Percentiles rank a stretch among this genome's conserved stretches.
Conservation (phyloP, 306 rosid genomes). For the Quercus rubra region DNA sequence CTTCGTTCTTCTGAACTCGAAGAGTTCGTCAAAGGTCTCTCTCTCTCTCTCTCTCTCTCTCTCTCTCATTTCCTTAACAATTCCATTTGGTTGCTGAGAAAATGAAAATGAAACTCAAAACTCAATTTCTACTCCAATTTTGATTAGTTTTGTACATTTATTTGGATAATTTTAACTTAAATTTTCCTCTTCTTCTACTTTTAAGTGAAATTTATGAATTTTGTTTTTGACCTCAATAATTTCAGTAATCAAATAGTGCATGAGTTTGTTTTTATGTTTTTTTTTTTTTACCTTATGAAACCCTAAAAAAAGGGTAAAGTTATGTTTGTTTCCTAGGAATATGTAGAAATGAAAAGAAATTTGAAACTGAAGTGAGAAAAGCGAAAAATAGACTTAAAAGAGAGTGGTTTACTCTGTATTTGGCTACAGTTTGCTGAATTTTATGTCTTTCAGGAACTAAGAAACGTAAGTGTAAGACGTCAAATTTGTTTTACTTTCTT, state of each 20-base stretch:
- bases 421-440: background rate
- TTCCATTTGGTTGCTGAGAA: background rate
- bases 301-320: background rate
- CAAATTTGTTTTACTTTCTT: background rate
- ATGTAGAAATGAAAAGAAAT: background rate
- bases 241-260: background rate
- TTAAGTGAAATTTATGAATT: background rate
- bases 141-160: background rate
- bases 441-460: background rate
- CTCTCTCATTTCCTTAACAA: background rate
- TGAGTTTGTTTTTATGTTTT: background rate
- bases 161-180: background rate
- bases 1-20: slow-evolving; percentile 64
- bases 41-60: background rate
- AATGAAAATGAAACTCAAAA: background rate
- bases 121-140: background rate
- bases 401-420: background rate
- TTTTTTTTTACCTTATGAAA: background rate
- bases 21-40: slow-evolving; percentile 87
- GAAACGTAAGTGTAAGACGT: background rate
- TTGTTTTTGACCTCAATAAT: background rate
- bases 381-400: background rate
- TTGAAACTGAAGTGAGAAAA: background rate
- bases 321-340: background rate
- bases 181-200: too few relatives aligned